Evolutionary conservation across 768 basidiomycete genomes (phyloP).

Genomic region (Gyrodon lividus): DNA sequence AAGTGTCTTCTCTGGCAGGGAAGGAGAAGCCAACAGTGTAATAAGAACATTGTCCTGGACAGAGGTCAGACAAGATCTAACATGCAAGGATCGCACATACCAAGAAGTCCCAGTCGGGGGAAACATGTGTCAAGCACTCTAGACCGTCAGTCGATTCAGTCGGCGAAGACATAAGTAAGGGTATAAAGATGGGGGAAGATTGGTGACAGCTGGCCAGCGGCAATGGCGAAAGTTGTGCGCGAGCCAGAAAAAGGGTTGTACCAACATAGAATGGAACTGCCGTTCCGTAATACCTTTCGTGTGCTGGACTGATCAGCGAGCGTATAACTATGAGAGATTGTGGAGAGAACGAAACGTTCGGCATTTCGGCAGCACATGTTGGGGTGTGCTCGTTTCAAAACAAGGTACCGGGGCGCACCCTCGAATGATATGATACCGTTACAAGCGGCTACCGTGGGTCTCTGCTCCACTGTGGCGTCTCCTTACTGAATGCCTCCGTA

Average conservation of each 20-base stretch:
- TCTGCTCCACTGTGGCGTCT: slow-evolving; percentile 21
- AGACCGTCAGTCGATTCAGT: slow-evolving; percentile 26
- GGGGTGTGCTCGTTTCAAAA: slow-evolving; percentile 3
- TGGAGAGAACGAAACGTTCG: slow-evolving; percentile 33
- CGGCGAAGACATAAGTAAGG: slow-evolving; percentile 23
- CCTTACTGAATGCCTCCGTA: slow-evolving; percentile 4
- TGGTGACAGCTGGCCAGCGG: slow-evolving; percentile 3
- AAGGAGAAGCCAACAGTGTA: slow-evolving; percentile 25
- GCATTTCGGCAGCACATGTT: slow-evolving; percentile 32
- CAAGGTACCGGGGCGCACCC: slow-evolving; percentile 18
- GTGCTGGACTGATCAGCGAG: slow-evolving; percentile 30
- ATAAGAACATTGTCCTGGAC: slow-evolving; percentile 26
- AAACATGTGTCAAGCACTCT: slow-evolving; percentile 20
- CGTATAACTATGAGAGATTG: slow-evolving; percentile 34
- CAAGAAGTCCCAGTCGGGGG: slow-evolving; percentile 33
- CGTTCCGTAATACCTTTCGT: slow-evolving; percentile 34
- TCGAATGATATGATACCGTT: slow-evolving; percentile 23
- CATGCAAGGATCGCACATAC: slow-evolving; percentile 18
- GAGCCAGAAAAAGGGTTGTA: slow-evolving; percentile 16
- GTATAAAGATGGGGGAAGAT: slow-evolving; percentile 15
- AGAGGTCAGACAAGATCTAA: slow-evolving; percentile 10
- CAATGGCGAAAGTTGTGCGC: not conserved
- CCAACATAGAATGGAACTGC: slow-evolving; percentile 19
- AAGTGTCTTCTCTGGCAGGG: slow-evolving; percentile 30
- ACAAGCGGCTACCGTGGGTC: slow-evolving; percentile 22